Base-by-base conservation (phyloP, 1,284 basidiomycete genomes). In the Xanthoconium separans region DNA sequence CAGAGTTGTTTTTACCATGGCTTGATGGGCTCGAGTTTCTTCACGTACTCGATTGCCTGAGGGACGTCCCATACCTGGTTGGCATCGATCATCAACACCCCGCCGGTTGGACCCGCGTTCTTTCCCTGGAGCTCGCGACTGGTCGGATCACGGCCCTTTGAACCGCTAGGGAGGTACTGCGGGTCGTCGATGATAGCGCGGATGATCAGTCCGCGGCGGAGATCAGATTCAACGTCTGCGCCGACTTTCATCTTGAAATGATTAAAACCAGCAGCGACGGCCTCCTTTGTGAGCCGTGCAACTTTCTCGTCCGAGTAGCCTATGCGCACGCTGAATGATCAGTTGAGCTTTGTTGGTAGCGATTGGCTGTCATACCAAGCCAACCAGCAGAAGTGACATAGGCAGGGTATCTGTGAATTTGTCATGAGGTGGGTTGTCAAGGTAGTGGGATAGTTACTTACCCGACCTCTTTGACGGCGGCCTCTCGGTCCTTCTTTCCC, bases 231-330 rank as follows among this genome's bases (percentile, higher is more conserved):
- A 50, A 83, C 78, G 71, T 91, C 81, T 36, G 89, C 87, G 52
- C 95, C 95, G 58, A 98, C 94, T 77, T 98, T 98, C 87, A 96
- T 94, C 77, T 95, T 95, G 82, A 96, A 95, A 75, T 95, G 92
- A 76, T 92, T 93, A 82, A 96, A 96, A 30, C 95, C 95, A 48
- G 83, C 84, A 27, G 80, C 73, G 50, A 98, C 79, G 30, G 94
- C 91, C 68, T 92, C 90, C 65, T 87, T 87, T 3, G 93, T 97
- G 51, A 98, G 80, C 16, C 85, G 82, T 4, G 85, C 83, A 44
- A 98, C 85, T 71, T 98, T 98, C 66, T 95, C 94, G 67, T 98
- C 94, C 30, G 82, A 83, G 75, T 98, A 98, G 13, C 67, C 70
- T 69, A 30, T 44, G 22, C 10, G 20, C 57, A 48, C 36, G 1